These are phyloP conservation scores for Backusella mclennaniae DNA, from an alignment of 192 early-diverging fungal species.

Conservation along the genomic window DNA sequence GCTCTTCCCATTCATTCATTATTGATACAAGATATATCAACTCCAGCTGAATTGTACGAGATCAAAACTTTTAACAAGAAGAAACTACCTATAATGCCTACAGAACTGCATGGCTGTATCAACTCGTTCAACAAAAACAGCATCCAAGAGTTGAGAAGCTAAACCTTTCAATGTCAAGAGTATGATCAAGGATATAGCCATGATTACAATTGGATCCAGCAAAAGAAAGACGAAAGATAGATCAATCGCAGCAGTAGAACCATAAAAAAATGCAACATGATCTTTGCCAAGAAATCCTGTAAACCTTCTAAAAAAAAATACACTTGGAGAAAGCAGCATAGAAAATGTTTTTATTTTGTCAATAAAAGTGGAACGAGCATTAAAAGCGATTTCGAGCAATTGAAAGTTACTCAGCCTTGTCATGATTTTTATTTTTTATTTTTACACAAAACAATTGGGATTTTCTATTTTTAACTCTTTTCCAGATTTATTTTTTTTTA, in stretches of 20 bases:
- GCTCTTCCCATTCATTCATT: too few relatives aligned
- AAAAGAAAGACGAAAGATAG: too few relatives aligned
- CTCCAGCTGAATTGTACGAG: neutral
- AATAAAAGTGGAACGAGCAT: neutral
- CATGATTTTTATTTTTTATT: neutral
- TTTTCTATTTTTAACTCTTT: neutral
- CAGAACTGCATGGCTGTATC: neutral
- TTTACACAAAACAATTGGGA: neutral
- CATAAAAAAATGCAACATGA: too few relatives aligned
- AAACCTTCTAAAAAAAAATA: too few relatives aligned
- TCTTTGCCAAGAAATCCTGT: too few relatives aligned
- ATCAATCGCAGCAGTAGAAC: too few relatives aligned
- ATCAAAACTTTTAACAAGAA: neutral
- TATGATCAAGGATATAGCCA: neutral
- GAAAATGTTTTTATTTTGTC: neutral
- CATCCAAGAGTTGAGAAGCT: neutral
- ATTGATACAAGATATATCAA: too few relatives aligned
- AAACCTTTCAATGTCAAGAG: neutral
- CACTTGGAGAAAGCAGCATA: too few relatives aligned
- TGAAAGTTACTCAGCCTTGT: neutral
- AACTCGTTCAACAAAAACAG: neutral
- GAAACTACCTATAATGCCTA: neutral
- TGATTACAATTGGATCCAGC: neutral
- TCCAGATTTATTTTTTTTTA: constrained; percentile 10
- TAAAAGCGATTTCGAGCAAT: neutral